Evolutionary conservation across 2,329 filamentous ascomycete species (phyloP), one percentile per base, ranked within the genome.

Genomic region (Scortechinia acanthostroma): DNA sequence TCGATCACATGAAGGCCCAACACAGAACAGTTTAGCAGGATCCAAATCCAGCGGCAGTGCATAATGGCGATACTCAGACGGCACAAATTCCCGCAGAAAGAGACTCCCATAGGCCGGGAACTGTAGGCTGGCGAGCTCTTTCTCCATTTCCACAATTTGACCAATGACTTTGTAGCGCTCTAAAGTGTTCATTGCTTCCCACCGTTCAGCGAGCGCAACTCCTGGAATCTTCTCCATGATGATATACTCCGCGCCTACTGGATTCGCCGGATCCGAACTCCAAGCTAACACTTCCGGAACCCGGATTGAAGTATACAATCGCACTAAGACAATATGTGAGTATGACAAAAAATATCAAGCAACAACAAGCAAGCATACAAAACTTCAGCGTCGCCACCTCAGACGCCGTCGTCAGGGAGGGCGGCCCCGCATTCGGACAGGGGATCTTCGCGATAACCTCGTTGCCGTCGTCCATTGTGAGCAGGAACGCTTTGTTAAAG

Each of bases 361-460:
- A 16, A n/a, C n/a, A n/a, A n/a, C n/a, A n/a, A 23, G 17, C 10
- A 37, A 19, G 47, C 46, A 46, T 52, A 53, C 48, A 42, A 40
- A 54, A 53, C 25, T 30, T 30, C n/a, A 30, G 25, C 10, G 25
- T 30, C 10, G 53, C 60, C 5, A 62, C 58, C 48, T 63, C 60
- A 21, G 51, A 51, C 4, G 55, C 58, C 21, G 58, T 61, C 15
- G 49, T 55, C n/a, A 53, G 53, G 1, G 22, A 43, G 3, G 53
- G n/a, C 17, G 55, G 55, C 4, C 59, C 59, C 43, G 57, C 51
- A 50, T 55, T 57, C 1, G 35, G 55, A 47, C 52, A 61, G 0
- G 58, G 58, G 23, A 62, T 52, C 19, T 61, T 61, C 2, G 57
- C 60, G 44, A 64, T 52, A 2, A 60, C 45, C 42, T 61, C 55